These are phyloP conservation scores for Salix suchowensis DNA, from an alignment of 345 rosid genomes.

Conservation along the genomic window DNA sequence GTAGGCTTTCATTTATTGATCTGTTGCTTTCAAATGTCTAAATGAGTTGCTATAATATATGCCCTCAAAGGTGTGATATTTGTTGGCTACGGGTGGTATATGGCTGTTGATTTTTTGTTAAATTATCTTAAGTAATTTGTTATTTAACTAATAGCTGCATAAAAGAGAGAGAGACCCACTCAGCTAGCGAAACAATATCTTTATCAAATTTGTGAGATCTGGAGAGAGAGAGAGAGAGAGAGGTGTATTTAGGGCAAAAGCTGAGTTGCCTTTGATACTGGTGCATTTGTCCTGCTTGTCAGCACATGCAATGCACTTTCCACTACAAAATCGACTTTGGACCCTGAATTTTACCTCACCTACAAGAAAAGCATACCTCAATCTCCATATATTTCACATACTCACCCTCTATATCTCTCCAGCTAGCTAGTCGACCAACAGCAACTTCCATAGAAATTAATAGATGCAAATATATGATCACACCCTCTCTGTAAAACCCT, in stretches of 20 bases:
- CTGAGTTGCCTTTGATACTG: constrained; percentile 78
- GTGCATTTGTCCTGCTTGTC: constrained; percentile 59
- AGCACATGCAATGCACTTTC: constrained; percentile 98
- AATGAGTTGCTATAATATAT: background rate
- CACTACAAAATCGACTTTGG: constrained; percentile 77
- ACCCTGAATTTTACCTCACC: constrained; percentile 29
- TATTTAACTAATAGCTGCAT: background rate
- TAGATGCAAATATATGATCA: background rate
- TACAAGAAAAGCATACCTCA: constrained; percentile 25
- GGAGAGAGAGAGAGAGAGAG: too few relatives aligned
- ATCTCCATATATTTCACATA: constrained; percentile 17
- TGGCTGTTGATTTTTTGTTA: constrained; percentile 2
- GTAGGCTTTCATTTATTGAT: background rate
- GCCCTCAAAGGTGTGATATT: background rate
- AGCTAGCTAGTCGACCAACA: constrained; percentile 8
- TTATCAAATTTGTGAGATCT: constrained; percentile 31
- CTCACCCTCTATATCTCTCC: constrained; percentile 13
- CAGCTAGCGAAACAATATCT: constrained; percentile 24
- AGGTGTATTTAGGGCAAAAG: constrained; percentile 38
- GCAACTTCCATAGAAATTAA: background rate
- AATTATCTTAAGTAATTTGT: background rate
- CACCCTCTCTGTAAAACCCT: background rate
- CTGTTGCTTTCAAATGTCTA: background rate
- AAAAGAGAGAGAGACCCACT: constrained; percentile 57
- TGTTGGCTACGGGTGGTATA: background rate